Evolutionary conservation across 1,284 basidiomycete species (phyloP), one percentile per base, ranked within the genome.

Genomic region (Cutaneotrichosporon sp.): DNA sequence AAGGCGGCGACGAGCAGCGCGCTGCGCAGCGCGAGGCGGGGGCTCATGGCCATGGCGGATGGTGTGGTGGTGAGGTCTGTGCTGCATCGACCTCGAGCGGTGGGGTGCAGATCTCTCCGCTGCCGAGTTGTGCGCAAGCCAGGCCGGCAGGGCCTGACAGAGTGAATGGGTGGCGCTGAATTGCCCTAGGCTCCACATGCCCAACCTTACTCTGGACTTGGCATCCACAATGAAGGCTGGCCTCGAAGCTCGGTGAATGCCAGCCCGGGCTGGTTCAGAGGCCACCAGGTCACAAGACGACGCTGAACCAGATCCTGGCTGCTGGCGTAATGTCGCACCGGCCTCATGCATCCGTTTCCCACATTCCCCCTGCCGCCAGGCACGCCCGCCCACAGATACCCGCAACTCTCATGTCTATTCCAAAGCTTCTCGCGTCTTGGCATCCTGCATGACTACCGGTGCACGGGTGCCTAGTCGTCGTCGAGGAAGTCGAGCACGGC

Each of bases 401-500:
- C 8, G 24, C n/a, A n/a, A n/a, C n/a, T n/a, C 45, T 24, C 18
- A 18, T 42, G n/a, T n/a, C n/a, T n/a, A 13, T 36, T 36, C 34
- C 1, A 36, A 36, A 14, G 13, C 34, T 36, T 36, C 34, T 16
- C 34, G 11, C n/a, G n/a, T 16, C 1, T 36, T 36, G 16, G 34
- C 13, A 13, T 45, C 4, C 13, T 29, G 47, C 47, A 29, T 29
- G 47, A 27, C 47, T 18, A 25, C 22, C 27, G 46, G 16, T 29
- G n/a, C n/a, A 22, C 20, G 22, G 7, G 25, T n/a, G n/a, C n/a
- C 43, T 61, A 59, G 54, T 65, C 64, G 18, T 54, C 57, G 14
- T 55, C 58, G 4, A 65, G 49, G 27, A 65, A 65, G 49, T 62
- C 64, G 58, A 65, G 56, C 31, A 65, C 60, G 2, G 60, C 64